Evolutionary conservation across 257 asterid genomes (phyloP).

Genomic region (Solanum sparsipilum): DNA sequence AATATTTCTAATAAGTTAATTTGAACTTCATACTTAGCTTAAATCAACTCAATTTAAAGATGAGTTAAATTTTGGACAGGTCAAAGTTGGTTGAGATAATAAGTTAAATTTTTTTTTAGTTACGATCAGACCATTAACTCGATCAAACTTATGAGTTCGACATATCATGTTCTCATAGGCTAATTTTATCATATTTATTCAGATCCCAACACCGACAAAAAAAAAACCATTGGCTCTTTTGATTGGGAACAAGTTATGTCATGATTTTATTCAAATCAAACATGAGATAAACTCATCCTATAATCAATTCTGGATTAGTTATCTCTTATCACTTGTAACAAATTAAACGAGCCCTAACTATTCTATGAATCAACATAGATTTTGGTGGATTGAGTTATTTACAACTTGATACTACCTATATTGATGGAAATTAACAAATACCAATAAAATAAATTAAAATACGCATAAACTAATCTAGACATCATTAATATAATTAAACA

Average conservation of each 20-base stretch:
- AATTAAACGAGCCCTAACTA: not conserved
- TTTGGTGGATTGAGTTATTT: not conserved
- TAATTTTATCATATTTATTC: not conserved
- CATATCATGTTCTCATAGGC: not conserved
- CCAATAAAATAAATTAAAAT: not conserved
- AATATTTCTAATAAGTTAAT: not conserved
- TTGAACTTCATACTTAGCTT: not conserved
- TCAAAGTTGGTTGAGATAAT: not conserved
- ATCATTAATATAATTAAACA: not conserved
- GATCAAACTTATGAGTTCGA: not conserved
- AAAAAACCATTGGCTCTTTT: not conserved
- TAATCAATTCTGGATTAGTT: not conserved
- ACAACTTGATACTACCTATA: not conserved
- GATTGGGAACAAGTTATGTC: not conserved
- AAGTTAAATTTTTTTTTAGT: not conserved
- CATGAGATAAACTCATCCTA: too few species aligned
- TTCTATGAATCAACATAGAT: not conserved
- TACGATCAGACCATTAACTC: not conserved
- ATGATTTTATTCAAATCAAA: not conserved
- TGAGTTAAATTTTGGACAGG: not conserved
- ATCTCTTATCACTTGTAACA: not conserved
- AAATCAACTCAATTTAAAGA: not conserved
- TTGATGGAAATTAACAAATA: not conserved
- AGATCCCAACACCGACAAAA: not conserved
- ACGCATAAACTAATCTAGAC: not conserved